Evolutionary conservation across 768 basidiomycete genomes (phyloP), one percentile per base, ranked within the genome.

Genomic region (Mycena epipterygia): DNA sequence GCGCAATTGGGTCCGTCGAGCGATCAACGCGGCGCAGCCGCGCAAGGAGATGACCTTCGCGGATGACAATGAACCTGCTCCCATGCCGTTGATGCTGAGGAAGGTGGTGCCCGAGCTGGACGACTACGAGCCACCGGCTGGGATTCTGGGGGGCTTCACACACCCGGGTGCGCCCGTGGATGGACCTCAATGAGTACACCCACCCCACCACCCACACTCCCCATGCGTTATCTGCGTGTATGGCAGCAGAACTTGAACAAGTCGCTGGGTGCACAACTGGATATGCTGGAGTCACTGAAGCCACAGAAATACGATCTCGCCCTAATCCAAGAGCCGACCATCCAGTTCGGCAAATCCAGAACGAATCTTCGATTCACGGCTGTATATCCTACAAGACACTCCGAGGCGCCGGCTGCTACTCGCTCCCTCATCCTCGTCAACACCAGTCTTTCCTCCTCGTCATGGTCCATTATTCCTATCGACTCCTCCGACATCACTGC

Each of bases 261-360:
- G 44, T 81, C 80, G 2, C 59, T 51, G 0, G 21, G 23, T 9
- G 53, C 65, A 2, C 74, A 74, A 52, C 48, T 30, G 4, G 44
- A 68, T 21, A 37, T 78, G 1, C n/a, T 75, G 2, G 19, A 72
- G 35, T 57, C 48, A 0, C 23, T 66, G 9, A 52, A 66, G 7
- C 68, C 60, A 0, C 11, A 61, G 9, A 13, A 37, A 1, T 76
- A 64, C 32, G 78, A 82, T 67, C 71, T 83, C 1, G 57, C 77
- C 0, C 52, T 73, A 2, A 37, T 82, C 3, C 81, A 83, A 58
- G 82, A 83, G 72, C 82, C 81, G 0, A 67, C 76, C 52, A 63
- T 81, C 5, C 74, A 81, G 62, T 52, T 44, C 0, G 64, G 66
- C 0, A n/a, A 59, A 14, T 64, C 80, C 0, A 37, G 70, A 1